These are phyloP conservation scores for Lachnellula arida DNA, from an alignment of 2,329 filamentous ascomycete species.

Conservation along the genomic window DNA sequence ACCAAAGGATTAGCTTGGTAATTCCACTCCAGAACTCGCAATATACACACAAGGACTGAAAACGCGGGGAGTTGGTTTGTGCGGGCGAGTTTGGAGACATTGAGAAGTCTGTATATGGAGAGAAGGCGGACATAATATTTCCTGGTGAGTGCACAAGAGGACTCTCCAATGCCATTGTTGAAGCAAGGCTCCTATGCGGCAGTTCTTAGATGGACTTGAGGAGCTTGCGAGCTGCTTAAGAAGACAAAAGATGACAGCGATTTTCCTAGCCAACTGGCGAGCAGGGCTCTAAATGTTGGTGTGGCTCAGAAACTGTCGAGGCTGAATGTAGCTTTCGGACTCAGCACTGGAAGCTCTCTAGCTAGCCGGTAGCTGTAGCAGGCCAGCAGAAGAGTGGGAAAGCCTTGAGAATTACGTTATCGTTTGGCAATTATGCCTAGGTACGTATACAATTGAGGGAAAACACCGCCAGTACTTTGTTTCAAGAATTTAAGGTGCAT, in stretches of 20 bases:
- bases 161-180: conserved; percentile 54
- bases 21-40: not conserved
- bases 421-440: conserved; percentile 5
- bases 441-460: conserved; percentile 6
- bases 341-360: conserved; percentile 14
- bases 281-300: conserved; percentile 18
- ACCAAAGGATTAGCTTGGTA: conserved; percentile 9
- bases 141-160: conserved; percentile 59
- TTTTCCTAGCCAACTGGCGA: conserved; percentile 11
- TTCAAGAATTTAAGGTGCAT: conserved; percentile 12
- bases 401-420: not conserved
- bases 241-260: conserved; percentile 11
- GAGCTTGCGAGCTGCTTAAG: conserved; percentile 14
- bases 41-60: conserved; percentile 47
- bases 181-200: conserved; percentile 17
- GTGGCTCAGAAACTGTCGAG: conserved; percentile 17
- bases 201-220: conserved; percentile 13
- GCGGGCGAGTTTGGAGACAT: conserved; percentile 48
- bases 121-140: conserved; percentile 50
- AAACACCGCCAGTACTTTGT: conserved; percentile 5
- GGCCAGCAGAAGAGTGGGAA: not conserved
- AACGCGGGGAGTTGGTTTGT: conserved; percentile 40
- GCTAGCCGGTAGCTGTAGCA: conserved; percentile 3
- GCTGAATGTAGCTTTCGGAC: conserved; percentile 19
- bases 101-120: conserved; percentile 51